Evolutionary conservation across 192 early-diverging fungal genomes (phyloP), one percentile per base, ranked within the genome.

Genomic region (Chytriomyces confervae): DNA sequence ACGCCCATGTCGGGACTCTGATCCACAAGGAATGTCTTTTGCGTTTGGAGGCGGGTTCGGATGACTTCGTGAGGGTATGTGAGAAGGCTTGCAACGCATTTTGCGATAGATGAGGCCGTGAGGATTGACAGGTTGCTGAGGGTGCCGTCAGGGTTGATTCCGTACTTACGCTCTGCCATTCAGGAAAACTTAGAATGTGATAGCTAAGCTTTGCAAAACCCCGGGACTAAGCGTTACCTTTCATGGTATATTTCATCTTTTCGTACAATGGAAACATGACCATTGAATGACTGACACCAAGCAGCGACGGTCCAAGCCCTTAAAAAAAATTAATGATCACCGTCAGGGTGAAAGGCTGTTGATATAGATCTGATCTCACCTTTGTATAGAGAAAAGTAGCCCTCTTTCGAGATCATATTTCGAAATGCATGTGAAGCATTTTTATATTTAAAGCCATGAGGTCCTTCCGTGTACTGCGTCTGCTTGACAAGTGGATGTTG

Each of bases 21-120:
- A 64, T 65, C 53, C 72, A 63, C 78, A 73, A 16, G 53, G 44
- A 20, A 75, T 70, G 79, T 80, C 62, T 50, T 82, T 81, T 97
- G 95, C 63, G 94, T 96, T 79, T 98, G 96, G 73, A 98, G 85
- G 62, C 97, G 88, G 8, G 97, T 98, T 66, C 97, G 88, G 64
- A 98, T 91, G 50, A 94, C 93, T 84, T 99, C 97, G 79, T 99
- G 97, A 24, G 97, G 97, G 75, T 99, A 99, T 16, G 97, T 97
- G 6, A 90, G 91, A 36, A 90, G 86, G 70, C 91, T 92, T 6
- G 97, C 97, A 6, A 93, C 87, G 90, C 96, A 93, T 80, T 99
- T 99, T 11, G 96, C 94, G 6, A 88, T 72, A 7, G 94, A 91
- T 13, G 92, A 94, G 5, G 96, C 93, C 51, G 93, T 65, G 8